Evolutionary conservation across 768 basidiomycete species (phyloP).

Genomic region (Mycena galopus): DNA sequence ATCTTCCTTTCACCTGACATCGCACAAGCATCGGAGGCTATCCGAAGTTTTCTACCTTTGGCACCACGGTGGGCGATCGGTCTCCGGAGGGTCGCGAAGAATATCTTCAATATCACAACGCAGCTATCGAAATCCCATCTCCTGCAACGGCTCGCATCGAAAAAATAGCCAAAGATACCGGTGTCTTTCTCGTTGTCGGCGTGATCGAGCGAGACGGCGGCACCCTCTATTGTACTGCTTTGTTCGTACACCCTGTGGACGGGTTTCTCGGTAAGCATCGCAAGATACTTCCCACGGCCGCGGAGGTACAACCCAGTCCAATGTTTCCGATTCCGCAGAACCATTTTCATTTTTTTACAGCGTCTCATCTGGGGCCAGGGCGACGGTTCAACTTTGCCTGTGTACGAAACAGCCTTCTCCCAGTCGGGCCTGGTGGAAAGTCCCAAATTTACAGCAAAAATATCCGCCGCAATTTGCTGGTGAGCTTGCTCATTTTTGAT

Average conservation of each 20-base stretch:
- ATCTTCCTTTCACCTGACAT: not conserved
- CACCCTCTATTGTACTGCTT: constrained; percentile 71
- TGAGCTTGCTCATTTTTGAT: constrained; percentile 41
- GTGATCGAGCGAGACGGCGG: constrained; percentile 71
- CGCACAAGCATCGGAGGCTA: constrained; percentile 66
- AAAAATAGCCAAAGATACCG: constrained; percentile 59
- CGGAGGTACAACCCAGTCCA: constrained; percentile 47
- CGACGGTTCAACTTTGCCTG: constrained; percentile 65
- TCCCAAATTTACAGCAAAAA: constrained; percentile 52
- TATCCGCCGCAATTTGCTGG: constrained; percentile 73
- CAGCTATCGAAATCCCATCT: constrained; percentile 71
- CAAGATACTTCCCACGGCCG: constrained; percentile 73
- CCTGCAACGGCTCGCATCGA: constrained; percentile 62
- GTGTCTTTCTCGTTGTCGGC: constrained; percentile 62
- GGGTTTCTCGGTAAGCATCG: constrained; percentile 74
- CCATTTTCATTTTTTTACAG: not conserved
- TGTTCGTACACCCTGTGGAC: constrained; percentile 66
- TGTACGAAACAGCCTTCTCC: constrained; percentile 57
- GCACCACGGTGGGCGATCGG: constrained; percentile 64
- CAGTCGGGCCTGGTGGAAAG: constrained; percentile 26
- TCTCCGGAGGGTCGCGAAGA: constrained; percentile 67
- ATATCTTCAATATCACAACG: constrained; percentile 65
- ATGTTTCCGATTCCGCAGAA: not conserved
- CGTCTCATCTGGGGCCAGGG: constrained; percentile 75
- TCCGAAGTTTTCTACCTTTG: constrained; percentile 70